These are phyloP conservation scores for Acacia acuminata DNA, from an alignment of 306 rosid species.

Conservation along the genomic window DNA sequence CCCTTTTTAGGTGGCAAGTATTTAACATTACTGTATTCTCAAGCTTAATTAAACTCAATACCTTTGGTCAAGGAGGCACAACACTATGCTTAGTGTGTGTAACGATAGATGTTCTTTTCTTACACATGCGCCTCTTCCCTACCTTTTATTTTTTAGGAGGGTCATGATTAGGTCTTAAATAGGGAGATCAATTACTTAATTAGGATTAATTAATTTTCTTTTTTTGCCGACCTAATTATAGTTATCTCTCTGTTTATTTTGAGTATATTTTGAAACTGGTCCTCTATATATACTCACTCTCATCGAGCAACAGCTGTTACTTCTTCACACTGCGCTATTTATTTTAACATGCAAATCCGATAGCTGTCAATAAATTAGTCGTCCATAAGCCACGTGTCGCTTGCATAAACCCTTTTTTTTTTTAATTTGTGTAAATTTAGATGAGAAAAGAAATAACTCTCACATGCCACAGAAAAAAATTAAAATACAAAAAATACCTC, in stretches of 20 bases:
- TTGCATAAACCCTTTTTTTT: background rate
- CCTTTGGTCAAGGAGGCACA: no score
- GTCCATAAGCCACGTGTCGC: constrained; percentile 8
- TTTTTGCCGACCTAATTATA: background rate
- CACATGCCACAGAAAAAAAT: background rate
- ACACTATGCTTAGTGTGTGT: no score
- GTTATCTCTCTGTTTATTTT: no score
- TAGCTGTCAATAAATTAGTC: background rate
- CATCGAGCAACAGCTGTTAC: background rate
- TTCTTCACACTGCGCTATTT: background rate
- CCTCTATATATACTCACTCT: background rate
- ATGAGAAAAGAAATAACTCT: background rate
- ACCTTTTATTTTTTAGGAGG: background rate
- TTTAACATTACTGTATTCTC: background rate
- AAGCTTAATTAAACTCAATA: no score
- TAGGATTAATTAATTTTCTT: no score
- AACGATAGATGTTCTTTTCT: no score
- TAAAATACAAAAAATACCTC: background rate
- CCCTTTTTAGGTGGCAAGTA: no score
- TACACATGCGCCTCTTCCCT: background rate
- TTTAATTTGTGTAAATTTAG: background rate
- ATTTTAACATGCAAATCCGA: background rate
- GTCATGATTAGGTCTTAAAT: background rate
- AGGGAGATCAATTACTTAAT: background rate
- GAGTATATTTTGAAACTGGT: background rate